Conservation (phyloP, 331 rosid species). For the Quercus lobata region DNA sequence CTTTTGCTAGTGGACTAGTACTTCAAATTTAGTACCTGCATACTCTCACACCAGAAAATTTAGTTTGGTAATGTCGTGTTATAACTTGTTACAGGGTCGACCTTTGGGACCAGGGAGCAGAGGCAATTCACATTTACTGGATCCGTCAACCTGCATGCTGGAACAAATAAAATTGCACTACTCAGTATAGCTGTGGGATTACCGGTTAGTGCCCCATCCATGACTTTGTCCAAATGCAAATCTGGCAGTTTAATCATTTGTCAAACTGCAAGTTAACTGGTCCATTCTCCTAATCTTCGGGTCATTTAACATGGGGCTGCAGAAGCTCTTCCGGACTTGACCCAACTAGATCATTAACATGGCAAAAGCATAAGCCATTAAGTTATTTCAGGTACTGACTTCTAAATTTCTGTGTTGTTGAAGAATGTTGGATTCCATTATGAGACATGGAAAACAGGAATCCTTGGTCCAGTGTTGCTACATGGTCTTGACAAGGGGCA, state of each 20-base stretch:
- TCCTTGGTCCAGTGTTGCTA: slow-evolving; percentile 75
- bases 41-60: neutral
- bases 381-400: slow-evolving; percentile 10
- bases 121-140: slow-evolving; percentile 65
- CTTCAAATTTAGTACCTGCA: slow-evolving; percentile 1
- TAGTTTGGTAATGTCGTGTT: neutral
- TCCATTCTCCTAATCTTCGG: neutral
- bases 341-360: neutral
- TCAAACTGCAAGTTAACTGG: neutral
- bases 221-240: neutral
- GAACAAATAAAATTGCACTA: slow-evolving; percentile 77
- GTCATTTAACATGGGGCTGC: neutral
- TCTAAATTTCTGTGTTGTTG: neutral
- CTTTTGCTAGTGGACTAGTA: neutral
- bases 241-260: neutral
- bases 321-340: neutral
- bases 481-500: slow-evolving; percentile 70
- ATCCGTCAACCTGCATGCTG: slow-evolving; percentile 25
- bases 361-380: neutral
- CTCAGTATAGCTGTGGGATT: slow-evolving; percentile 92
- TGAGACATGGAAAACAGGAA: slow-evolving; percentile 81
- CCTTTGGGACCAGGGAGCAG: slow-evolving; percentile 74
- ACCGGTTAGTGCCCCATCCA: slow-evolving; percentile 47
- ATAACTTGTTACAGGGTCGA: slow-evolving; percentile 54
- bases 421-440: slow-evolving; percentile 80